phyloP scores from a whole-genome alignment of 2,329 filamentous ascomycete genomes.

The Coniochaeta sp. region DNA sequence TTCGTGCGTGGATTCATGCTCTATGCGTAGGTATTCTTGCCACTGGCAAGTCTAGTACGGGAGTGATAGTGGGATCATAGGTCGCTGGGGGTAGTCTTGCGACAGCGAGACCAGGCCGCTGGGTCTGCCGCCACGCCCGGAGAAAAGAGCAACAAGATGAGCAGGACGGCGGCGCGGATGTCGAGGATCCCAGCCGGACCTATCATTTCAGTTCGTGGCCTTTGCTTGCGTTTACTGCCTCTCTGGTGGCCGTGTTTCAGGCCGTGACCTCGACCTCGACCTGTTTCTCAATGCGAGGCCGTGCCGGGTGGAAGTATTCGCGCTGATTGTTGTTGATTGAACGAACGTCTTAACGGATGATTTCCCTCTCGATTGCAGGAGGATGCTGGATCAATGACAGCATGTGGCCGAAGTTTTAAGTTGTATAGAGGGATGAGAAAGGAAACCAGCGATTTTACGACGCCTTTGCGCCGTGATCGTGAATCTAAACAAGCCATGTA shows the following conservation, averaged over 20 bases:
- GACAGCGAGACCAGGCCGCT: background rate
- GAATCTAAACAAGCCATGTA: background rate
- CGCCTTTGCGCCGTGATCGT: background rate
- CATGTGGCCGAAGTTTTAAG: no score
- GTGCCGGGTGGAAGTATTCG: no score
- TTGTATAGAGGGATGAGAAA: background rate
- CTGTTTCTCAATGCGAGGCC: background rate
- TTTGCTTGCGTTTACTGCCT: background rate
- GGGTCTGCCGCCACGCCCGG: background rate
- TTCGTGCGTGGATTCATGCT: no score
- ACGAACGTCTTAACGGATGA: background rate
- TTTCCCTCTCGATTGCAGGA: no score
- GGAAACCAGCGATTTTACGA: background rate
- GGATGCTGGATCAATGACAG: no score
- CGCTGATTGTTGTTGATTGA: background rate
- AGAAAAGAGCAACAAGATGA: slow-evolving; percentile 1
- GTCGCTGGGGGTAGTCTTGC: background rate
- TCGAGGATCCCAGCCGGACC: background rate
- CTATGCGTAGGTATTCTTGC: no score
- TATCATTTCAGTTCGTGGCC: background rate
- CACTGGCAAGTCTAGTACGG: no score
- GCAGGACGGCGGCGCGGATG: background rate
- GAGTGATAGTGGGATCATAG: no score
- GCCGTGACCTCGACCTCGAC: background rate
- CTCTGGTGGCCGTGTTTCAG: background rate